phyloP scores from a whole-genome alignment of 139 green algal genomes.

The Tetradesmus obliquus region DNA sequence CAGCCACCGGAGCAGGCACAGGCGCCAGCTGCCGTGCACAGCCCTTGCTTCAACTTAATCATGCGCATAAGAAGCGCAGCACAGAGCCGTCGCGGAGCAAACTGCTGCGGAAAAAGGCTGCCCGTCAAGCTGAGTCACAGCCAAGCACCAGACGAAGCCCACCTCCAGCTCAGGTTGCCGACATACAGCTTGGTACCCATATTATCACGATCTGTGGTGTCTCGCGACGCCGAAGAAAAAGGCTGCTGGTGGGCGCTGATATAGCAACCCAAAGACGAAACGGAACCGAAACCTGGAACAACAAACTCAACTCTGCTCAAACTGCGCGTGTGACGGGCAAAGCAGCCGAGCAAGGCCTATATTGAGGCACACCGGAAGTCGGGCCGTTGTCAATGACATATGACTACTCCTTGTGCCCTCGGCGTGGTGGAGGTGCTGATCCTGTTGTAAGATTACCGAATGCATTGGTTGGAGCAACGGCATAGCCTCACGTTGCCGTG shows the following conservation, averaged over 20 bases:
- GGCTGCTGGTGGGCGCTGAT: neutral
- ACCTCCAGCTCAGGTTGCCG: constrained; percentile 33
- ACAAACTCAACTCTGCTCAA: neutral
- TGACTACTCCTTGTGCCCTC: neutral
- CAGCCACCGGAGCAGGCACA: neutral
- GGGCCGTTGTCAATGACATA: neutral
- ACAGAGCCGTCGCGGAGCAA: neutral
- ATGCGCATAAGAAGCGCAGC: neutral
- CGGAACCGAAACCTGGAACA: neutral
- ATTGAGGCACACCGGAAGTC: neutral
- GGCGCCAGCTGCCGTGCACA: neutral
- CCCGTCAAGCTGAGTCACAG: constrained; percentile 1
- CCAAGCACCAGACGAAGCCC: neutral
- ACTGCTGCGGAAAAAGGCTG: neutral
- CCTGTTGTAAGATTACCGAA: neutral
- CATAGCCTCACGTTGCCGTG: neutral
- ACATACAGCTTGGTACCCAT: constrained; percentile 19
- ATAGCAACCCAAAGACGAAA: neutral
- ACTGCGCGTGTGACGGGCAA: neutral
- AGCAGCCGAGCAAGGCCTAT: neutral
- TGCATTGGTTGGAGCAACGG: neutral
- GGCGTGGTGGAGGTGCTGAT: neutral
- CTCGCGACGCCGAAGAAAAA: neutral
- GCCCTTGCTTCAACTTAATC: too few relatives aligned
- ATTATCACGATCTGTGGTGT: neutral